Percentiles rank a stretch among this genome's conserved stretches.
Evolutionary conservation across 108 stramenopile species (phyloP).

Genomic region (Skeletonema menzelii): DNA sequence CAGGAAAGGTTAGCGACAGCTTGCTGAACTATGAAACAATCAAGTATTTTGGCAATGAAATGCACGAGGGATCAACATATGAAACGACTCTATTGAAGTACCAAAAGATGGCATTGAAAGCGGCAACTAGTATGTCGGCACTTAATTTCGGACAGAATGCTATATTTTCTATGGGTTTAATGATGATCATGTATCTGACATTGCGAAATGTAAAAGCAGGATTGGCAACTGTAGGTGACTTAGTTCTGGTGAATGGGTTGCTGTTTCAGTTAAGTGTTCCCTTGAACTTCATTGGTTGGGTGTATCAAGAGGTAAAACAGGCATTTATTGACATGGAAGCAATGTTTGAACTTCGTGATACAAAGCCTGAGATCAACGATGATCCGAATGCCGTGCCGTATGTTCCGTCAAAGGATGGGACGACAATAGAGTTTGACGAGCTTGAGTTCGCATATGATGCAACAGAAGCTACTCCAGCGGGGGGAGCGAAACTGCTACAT

Average conservation of each 20-base stretch:
- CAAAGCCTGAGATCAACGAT: constrained; percentile 58
- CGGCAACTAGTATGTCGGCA: constrained; percentile 86
- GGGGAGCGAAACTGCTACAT: neutral
- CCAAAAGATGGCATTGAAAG: constrained; percentile 90
- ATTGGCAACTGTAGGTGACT: constrained; percentile 93
- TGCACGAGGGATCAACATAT: constrained; percentile 91
- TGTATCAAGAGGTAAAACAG: constrained; percentile 94
- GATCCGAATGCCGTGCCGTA: constrained; percentile 36
- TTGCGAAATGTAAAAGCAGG: constrained; percentile 84
- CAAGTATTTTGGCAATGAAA: constrained; percentile 94
- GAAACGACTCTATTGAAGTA: constrained; percentile 80
- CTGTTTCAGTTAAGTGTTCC: constrained; percentile 97
- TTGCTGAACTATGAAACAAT: constrained; percentile 98
- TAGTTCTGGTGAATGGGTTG: constrained; percentile 97
- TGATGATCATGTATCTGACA: constrained; percentile 95
- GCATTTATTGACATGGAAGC: constrained; percentile 97
- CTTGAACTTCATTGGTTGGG: constrained; percentile 94
- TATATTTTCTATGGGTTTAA: constrained; percentile 89
- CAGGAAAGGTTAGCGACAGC: constrained; percentile 88
- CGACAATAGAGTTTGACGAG: constrained; percentile 63
- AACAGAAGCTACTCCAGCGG: neutral
- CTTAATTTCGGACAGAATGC: constrained; percentile 98
- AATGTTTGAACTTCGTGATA: constrained; percentile 87
- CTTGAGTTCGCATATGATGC: constrained; percentile 73
- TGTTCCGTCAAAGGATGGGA: constrained; percentile 62